These are phyloP conservation scores for Seiridium cupressi DNA, from an alignment of 2,329 filamentous ascomycete species.

Conservation along the genomic window DNA sequence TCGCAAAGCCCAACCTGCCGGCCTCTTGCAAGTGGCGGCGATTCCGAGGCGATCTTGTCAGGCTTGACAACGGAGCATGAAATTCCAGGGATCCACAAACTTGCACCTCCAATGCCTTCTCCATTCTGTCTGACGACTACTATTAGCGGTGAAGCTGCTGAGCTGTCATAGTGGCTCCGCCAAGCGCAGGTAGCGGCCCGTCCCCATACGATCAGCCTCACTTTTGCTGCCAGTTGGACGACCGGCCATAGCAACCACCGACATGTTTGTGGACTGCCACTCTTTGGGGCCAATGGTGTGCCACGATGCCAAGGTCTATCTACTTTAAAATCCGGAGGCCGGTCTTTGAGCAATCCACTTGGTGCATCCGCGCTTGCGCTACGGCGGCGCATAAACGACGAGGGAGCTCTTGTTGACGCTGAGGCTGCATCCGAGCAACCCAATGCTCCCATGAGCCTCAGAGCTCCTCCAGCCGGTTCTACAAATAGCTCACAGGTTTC, in stretches of 20 bases:
- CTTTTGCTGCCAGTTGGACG: background rate
- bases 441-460: background rate
- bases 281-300: background rate
- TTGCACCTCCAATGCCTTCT: too few species aligned
- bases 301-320: background rate
- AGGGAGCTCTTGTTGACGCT: background rate
- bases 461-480: background rate
- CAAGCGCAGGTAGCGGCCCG: background rate
- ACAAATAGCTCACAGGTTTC: slow-evolving; percentile 5
- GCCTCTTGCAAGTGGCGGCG: too few species aligned
- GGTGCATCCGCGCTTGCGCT: background rate
- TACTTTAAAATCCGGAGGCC: background rate
- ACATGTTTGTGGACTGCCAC: background rate
- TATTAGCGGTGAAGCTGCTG: too few species aligned
- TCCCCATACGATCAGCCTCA: background rate
- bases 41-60: too few species aligned
- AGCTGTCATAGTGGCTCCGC: background rate
- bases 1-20: too few species aligned
- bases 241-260: background rate
- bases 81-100: too few species aligned
- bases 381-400: background rate
- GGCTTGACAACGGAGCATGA: too few species aligned
- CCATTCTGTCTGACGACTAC: too few species aligned
- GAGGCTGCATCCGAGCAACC: background rate
- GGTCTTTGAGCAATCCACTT: background rate